These are phyloP conservation scores for Cyamopsis tetragonoloba DNA, from an alignment of 306 rosid genomes.

Conservation along the genomic window DNA sequence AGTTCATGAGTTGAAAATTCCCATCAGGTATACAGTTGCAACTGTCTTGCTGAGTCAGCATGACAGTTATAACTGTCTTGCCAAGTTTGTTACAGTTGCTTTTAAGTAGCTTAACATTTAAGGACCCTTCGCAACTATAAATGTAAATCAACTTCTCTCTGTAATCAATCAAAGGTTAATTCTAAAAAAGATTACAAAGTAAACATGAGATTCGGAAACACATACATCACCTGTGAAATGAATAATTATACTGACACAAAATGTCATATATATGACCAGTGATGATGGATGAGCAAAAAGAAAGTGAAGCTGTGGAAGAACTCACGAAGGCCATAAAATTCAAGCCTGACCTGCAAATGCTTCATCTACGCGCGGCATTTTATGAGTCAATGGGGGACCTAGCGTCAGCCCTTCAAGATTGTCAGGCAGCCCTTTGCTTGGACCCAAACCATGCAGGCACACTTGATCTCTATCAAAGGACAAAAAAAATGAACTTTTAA, in stretches of 20 bases:
- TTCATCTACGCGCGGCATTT: constrained; percentile 84
- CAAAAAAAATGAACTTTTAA: constrained; percentile 32
- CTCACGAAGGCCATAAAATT: constrained; percentile 68
- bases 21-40: too few relatives aligned
- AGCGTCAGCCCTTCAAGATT: constrained; percentile 54
- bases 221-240: too few relatives aligned
- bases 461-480: constrained; percentile 54
- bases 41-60: too few relatives aligned
- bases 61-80: too few relatives aligned
- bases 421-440: constrained; percentile 77
- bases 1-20: too few relatives aligned
- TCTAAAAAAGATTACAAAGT: too few relatives aligned
- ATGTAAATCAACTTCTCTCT: too few relatives aligned
- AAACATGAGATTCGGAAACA: too few relatives aligned
- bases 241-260: constrained; percentile 29
- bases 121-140: too few relatives aligned
- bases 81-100: too few relatives aligned
- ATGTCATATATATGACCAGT: constrained; percentile 43
- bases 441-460: constrained; percentile 71
- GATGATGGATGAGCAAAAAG: constrained; percentile 86
- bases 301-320: constrained; percentile 70
- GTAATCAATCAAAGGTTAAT: too few relatives aligned
- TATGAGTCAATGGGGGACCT: constrained; percentile 61
- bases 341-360: constrained; percentile 83
- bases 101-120: too few relatives aligned